A percentile compares a stretch with the other conserved stretches of the same genome.
Conservation (phyloP, 257 asterid species). For the Nemophila menziesii region DNA sequence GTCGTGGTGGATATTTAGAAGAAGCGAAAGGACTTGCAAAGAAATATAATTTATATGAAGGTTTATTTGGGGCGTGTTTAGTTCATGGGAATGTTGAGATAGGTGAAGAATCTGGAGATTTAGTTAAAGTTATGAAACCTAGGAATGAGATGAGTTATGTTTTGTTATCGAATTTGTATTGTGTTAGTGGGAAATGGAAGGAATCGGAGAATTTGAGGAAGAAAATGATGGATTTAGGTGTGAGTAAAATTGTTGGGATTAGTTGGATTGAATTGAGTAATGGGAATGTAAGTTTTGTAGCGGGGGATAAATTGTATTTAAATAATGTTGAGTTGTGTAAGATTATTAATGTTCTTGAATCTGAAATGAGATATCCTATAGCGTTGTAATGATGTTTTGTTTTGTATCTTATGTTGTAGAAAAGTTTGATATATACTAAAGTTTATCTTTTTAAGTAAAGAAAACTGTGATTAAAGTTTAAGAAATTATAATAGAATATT, state of each 20-base stretch:
- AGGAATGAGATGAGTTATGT: conserved; percentile 61
- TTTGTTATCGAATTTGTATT: conserved; percentile 50
- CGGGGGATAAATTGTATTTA: conserved; percentile 27
- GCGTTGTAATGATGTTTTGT: not conserved
- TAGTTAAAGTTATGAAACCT: conserved; percentile 33
- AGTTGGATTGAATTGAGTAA: conserved; percentile 66
- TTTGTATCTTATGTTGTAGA: too few relatives aligned
- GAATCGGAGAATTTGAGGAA: conserved; percentile 46
- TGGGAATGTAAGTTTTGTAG: conserved; percentile 32
- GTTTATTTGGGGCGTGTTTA: conserved; percentile 41
- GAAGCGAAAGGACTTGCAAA: conserved; percentile 38
- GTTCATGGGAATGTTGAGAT: conserved; percentile 23
- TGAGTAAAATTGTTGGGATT: conserved; percentile 49
- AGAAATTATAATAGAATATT: not conserved
- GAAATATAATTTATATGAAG: conserved; percentile 31
- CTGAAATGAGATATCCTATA: conserved; percentile 38
- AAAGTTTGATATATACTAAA: too few relatives aligned
- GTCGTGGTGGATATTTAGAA: conserved; percentile 39
- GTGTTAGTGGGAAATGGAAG: conserved; percentile 69
- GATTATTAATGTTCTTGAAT: conserved; percentile 27
- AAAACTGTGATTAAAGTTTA: too few relatives aligned
- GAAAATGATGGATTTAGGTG: conserved; percentile 36
- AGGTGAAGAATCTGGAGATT: conserved; percentile 34
- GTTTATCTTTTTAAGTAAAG: too few relatives aligned
- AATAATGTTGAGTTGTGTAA: conserved; percentile 21